Percentiles rank a stretch among this genome's conserved stretches.
phyloP scores from a whole-genome alignment of 495 filamentous ascomycete genomes.

The Penicillium turbatum region DNA sequence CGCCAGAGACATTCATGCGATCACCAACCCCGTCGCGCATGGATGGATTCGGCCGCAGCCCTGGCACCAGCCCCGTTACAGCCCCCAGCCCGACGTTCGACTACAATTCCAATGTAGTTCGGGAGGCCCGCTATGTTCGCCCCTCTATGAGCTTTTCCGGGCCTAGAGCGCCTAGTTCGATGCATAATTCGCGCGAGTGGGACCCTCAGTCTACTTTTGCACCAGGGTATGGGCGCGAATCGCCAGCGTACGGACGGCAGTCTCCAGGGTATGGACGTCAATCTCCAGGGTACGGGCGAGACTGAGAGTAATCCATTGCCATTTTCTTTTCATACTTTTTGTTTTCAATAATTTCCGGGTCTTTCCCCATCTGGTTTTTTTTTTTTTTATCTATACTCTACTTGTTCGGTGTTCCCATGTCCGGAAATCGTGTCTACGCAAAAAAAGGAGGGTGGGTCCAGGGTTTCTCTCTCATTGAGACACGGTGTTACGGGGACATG shows the following conservation, averaged over 20 bases:
- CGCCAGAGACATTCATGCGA: slow-evolving; percentile 41
- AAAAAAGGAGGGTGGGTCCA: not conserved
- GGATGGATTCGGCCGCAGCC: slow-evolving; percentile 16
- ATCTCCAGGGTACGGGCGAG: slow-evolving; percentile 14
- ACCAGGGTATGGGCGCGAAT: slow-evolving; percentile 7
- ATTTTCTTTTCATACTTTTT: not conserved
- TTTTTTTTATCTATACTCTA: not conserved
- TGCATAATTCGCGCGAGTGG: slow-evolving; percentile 32
- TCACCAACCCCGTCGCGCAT: slow-evolving; percentile 36
- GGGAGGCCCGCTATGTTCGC: slow-evolving; percentile 51
- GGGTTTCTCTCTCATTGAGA: not conserved
- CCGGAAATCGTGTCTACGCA: not conserved
- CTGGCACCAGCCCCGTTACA: slow-evolving; percentile 6
- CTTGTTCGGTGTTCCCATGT: not conserved
- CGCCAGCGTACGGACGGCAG: too few species aligned
- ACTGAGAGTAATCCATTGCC: not conserved
- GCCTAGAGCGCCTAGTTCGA: slow-evolving; percentile 48
- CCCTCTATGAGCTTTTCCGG: slow-evolving; percentile 58
- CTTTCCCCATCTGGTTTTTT: not conserved
- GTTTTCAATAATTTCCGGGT: too few species aligned
- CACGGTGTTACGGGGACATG: slow-evolving; percentile 10
- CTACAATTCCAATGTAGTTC: slow-evolving; percentile 39
- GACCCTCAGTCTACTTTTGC: slow-evolving; percentile 41
- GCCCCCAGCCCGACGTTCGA: slow-evolving; percentile 30
- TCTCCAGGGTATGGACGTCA: slow-evolving; percentile 14